Conservation (phyloP, 208 protist species). For the Acanthamoeba lenticulata region DNA sequence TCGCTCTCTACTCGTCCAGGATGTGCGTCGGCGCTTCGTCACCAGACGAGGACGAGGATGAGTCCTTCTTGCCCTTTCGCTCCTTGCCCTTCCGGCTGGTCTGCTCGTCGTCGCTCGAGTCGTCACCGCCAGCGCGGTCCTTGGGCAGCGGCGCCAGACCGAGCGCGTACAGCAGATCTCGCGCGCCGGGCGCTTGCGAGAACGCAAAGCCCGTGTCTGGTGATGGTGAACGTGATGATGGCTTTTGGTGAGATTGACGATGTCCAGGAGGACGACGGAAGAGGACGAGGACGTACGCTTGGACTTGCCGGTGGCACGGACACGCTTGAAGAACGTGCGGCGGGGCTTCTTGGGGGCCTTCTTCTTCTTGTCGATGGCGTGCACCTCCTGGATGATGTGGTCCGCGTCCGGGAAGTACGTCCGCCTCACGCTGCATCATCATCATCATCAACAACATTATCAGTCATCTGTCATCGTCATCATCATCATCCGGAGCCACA, state of each 20-base stretch:
- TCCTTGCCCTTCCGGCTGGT: slow-evolving; percentile 1
- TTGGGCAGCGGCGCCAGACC: slow-evolving; percentile 35
- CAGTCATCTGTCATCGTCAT: background rate
- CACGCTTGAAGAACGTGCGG: background rate
- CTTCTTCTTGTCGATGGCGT: slow-evolving; percentile 32
- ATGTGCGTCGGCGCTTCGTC: background rate
- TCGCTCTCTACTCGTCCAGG: too few relatives aligned
- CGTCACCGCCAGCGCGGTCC: too few relatives aligned
- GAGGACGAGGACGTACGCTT: background rate
- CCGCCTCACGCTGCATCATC: background rate
- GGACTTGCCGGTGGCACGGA: background rate
- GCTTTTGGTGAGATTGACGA: too few relatives aligned
- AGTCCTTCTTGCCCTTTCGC: background rate
- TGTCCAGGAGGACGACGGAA: background rate
- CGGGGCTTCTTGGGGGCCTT: slow-evolving; percentile 22
- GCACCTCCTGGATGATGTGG: slow-evolving; percentile 52
- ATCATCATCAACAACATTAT: background rate
- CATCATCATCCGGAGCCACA: too few relatives aligned
- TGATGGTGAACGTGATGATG: background rate
- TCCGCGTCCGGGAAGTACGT: slow-evolving; percentile 52
- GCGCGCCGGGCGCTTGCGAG: slow-evolving; percentile 6
- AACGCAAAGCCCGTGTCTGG: slow-evolving; percentile 28
- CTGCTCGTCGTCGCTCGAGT: background rate
- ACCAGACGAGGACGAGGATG: background rate
- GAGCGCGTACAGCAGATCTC: slow-evolving; percentile 51